A percentile compares a stretch with the other conserved stretches of the same genome.
phyloP scores from a whole-genome alignment of 73 alveolate species.

The Tetrahymena thermophila region DNA sequence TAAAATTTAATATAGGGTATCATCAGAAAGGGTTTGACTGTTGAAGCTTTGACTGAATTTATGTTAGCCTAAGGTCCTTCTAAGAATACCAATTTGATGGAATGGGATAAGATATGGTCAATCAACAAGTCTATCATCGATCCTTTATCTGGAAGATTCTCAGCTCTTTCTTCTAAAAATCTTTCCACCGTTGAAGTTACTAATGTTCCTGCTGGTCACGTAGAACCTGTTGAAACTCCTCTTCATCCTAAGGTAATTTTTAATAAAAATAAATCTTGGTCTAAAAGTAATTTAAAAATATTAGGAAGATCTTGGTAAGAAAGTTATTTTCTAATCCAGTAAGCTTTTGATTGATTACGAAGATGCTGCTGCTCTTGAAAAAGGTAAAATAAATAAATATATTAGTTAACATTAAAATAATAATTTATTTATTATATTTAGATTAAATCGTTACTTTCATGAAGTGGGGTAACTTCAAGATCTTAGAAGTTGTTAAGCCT shows the following conservation, averaged over 20 bases:
- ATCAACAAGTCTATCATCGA: slow-evolving; percentile 75
- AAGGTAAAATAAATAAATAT: neutral
- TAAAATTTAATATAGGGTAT: too few species aligned
- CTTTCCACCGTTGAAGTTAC: slow-evolving; percentile 51
- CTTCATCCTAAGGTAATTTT: slow-evolving; percentile 64
- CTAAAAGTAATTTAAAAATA: neutral
- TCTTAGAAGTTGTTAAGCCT: neutral
- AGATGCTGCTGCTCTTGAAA: slow-evolving; percentile 28
- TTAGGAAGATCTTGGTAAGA: slow-evolving; percentile 15
- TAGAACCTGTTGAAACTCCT: slow-evolving; percentile 65
- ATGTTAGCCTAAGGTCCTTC: slow-evolving; percentile 95
- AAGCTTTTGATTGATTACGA: slow-evolving; percentile 11
- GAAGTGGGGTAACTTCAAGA: slow-evolving; percentile 43
- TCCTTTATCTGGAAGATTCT: slow-evolving; percentile 80
- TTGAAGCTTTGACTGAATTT: slow-evolving; percentile 88
- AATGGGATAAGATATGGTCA: slow-evolving; percentile 96
- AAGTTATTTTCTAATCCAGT: slow-evolving; percentile 2
- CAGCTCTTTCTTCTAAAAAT: slow-evolving; percentile 61
- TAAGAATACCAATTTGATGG: slow-evolving; percentile 83
- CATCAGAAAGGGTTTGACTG: slow-evolving; percentile 96
- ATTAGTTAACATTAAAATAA: neutral
- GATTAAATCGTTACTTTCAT: slow-evolving; percentile 14
- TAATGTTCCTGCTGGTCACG: slow-evolving; percentile 57
- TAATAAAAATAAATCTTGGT: neutral
- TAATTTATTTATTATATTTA: neutral